Percentiles rank a stretch among this genome's conserved stretches.
phyloP scores from a whole-genome alignment of 768 basidiomycete genomes.

The Leccinellum rugosiceps region DNA sequence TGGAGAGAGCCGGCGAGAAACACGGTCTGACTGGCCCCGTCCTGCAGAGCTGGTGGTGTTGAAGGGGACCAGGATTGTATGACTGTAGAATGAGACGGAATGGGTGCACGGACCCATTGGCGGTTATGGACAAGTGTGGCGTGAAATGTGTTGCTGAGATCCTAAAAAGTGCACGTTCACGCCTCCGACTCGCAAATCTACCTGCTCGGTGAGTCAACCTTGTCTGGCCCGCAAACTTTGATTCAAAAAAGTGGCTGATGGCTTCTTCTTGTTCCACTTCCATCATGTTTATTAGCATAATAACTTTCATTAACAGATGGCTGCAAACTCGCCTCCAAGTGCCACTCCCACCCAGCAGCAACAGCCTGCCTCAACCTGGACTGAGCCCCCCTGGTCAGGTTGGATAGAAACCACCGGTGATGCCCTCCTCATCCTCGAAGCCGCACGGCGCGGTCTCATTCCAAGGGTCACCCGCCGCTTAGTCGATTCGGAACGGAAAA shows the following conservation, averaged over 20 bases:
- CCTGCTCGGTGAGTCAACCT: slow-evolving; percentile 72
- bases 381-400: slow-evolving; percentile 88
- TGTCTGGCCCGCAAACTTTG: slow-evolving; percentile 48
- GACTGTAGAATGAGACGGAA: not conserved
- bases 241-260: slow-evolving; percentile 25
- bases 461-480: slow-evolving; percentile 90
- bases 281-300: slow-evolving; percentile 13
- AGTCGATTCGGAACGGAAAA: slow-evolving; percentile 86
- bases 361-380: slow-evolving; percentile 53
- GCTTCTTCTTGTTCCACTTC: slow-evolving; percentile 12
- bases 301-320: slow-evolving; percentile 15
- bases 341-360: slow-evolving; percentile 10
- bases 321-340: slow-evolving; percentile 27
- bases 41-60: not conserved
- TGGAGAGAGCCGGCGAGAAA: not conserved
- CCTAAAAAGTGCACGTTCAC: slow-evolving; percentile 35
- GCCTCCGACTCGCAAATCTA: slow-evolving; percentile 59
- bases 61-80: not conserved
- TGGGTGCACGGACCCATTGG: slow-evolving; percentile 29
- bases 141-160: slow-evolving; percentile 22
- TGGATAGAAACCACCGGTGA: slow-evolving; percentile 96
- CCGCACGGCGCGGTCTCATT: slow-evolving; percentile 84
- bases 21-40: not conserved
- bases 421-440: slow-evolving; percentile 95
- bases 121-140: slow-evolving; percentile 33